Evolutionary conservation across 192 early-diverging fungal species (phyloP).

Genomic region (Mortierella hygrophila): DNA sequence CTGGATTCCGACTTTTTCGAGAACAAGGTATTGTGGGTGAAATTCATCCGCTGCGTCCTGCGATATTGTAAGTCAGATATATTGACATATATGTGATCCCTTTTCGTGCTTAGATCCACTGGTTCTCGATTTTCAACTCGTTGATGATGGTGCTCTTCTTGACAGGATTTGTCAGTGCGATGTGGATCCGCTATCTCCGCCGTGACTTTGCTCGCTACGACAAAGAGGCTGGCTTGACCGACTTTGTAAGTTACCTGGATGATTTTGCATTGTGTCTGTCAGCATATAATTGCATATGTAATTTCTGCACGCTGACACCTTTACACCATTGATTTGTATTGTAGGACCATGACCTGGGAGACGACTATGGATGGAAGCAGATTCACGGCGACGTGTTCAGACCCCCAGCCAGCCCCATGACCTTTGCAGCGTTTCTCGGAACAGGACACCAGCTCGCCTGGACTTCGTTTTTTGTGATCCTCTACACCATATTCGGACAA

Average conservation of each 20-base stretch:
- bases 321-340: neutral
- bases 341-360: constrained; percentile 77
- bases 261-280: neutral
- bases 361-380: constrained; percentile 93
- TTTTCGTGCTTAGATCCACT: constrained; percentile 71
- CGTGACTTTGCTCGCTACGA: constrained; percentile 86
- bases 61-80: too few relatives aligned
- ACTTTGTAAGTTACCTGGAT: constrained; percentile 64
- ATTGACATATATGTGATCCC: neutral
- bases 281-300: neutral
- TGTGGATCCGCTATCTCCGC: constrained; percentile 78
- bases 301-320: neutral
- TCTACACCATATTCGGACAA: constrained; percentile 70
- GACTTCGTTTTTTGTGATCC: constrained; percentile 64
- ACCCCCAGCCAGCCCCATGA: constrained; percentile 70
- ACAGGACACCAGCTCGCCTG: constrained; percentile 72
- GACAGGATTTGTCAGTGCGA: constrained; percentile 79
- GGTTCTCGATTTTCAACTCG: constrained; percentile 87
- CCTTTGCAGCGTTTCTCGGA: constrained; percentile 78
- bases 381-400: constrained; percentile 91
- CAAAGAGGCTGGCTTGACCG: constrained; percentile 71
- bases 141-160: constrained; percentile 87
- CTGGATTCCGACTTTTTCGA: constrained; percentile 84
- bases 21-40: constrained; percentile 69
- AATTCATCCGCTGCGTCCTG: neutral